A percentile compares a stretch with the other conserved stretches of the same genome.
These are phyloP conservation scores for Diatrype stigma DNA, from an alignment of 2,329 filamentous ascomycete species.

Conservation along the genomic window DNA sequence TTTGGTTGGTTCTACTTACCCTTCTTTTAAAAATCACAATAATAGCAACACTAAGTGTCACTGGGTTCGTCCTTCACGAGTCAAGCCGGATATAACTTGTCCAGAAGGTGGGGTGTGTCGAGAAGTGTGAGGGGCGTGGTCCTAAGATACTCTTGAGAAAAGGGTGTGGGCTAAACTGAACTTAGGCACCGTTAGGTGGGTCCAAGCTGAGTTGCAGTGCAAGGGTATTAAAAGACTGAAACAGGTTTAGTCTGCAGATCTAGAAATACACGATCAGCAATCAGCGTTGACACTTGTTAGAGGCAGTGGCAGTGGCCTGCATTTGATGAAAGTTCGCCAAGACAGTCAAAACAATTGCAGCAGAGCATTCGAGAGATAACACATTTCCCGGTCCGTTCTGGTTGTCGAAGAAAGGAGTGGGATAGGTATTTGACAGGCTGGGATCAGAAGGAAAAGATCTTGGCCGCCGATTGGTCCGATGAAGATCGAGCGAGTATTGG, in stretches of 20 bases:
- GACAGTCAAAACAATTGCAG: not conserved
- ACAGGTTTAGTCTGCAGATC: constrained; percentile 17
- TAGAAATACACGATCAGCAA: constrained; percentile 16
- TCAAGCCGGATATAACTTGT: too few relatives aligned
- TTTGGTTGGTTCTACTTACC: not conserved
- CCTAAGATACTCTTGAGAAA: not conserved
- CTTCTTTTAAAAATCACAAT: not conserved
- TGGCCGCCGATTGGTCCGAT: not conserved
- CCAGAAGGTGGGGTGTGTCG: not conserved
- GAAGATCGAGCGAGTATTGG: not conserved
- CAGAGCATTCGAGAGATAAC: not conserved
- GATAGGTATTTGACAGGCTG: not conserved
- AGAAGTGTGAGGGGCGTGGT: not conserved
- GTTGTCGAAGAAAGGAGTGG: not conserved
- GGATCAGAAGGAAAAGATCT: too few relatives aligned
- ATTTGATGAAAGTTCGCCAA: too few relatives aligned
- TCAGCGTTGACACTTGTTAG: not conserved
- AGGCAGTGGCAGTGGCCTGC: too few relatives aligned
- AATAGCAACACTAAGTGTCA: not conserved
- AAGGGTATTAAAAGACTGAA: constrained; percentile 4
- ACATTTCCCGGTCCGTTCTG: not conserved
- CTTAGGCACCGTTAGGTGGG: not conserved
- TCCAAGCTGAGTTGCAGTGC: not conserved
- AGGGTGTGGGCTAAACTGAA: not conserved
- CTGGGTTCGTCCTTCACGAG: too few relatives aligned